These are phyloP conservation scores for Canavalia ensiformis DNA, from an alignment of 306 rosid genomes.

Conservation along the genomic window DNA sequence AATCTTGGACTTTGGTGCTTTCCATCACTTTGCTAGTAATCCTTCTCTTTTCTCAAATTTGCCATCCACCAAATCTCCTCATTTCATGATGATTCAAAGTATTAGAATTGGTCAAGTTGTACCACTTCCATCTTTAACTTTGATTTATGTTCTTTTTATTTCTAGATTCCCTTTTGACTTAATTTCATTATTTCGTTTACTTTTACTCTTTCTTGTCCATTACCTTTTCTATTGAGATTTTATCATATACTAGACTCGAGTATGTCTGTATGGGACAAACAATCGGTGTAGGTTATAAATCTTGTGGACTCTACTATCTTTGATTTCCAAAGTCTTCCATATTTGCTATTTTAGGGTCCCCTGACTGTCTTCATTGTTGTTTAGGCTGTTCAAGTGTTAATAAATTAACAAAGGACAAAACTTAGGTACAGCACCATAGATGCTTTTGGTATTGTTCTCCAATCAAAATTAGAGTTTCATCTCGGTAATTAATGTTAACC, in stretches of 20 bases:
- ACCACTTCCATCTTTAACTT: background rate
- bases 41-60: background rate
- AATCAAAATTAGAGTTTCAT: no score
- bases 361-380: background rate
- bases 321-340: background rate
- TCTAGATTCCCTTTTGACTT: background rate
- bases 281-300: background rate
- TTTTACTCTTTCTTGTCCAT: background rate
- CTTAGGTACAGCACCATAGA: no score
- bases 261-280: background rate
- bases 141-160: background rate
- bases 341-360: background rate
- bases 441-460: no score
- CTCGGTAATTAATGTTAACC: no score
- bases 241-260: background rate
- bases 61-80: slow-evolving; percentile 1
- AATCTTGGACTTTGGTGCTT: slow-evolving; percentile 7
- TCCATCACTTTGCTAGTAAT: background rate
- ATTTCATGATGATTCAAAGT: background rate
- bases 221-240: background rate
- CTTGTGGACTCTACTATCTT: background rate
- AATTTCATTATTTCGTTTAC: background rate
- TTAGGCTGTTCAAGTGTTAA: background rate
- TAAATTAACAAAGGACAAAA: background rate
- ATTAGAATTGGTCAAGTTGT: no score